Conservation (phyloP, 768 basidiomycete genomes). For the Podaxis rugospora region DNA sequence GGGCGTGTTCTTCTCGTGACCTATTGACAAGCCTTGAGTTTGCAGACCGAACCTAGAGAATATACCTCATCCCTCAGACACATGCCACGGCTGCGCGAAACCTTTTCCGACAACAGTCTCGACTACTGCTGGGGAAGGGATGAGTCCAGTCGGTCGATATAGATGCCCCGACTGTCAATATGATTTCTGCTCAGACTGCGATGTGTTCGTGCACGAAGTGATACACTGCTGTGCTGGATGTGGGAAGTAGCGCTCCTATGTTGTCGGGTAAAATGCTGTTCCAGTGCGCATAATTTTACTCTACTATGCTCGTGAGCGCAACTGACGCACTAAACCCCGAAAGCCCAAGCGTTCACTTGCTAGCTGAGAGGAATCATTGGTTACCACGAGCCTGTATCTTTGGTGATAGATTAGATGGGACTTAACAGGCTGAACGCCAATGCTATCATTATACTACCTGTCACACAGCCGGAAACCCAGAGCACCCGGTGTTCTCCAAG, state of each 20-base stretch:
- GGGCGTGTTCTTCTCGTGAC: neutral
- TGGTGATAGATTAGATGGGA: too few relatives aligned
- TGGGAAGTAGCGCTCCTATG: slow-evolving; percentile 34
- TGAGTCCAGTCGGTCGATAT: slow-evolving; percentile 86
- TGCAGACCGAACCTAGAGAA: slow-evolving; percentile 37
- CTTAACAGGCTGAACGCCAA: too few relatives aligned
- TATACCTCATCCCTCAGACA: slow-evolving; percentile 24
- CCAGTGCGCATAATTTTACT: neutral
- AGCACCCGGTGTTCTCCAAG: too few relatives aligned
- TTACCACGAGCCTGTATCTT: too few relatives aligned
- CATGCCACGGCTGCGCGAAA: slow-evolving; percentile 79
- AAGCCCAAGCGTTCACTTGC: too few relatives aligned
- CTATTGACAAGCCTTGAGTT: slow-evolving; percentile 2
- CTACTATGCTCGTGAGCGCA: neutral
- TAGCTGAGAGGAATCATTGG: neutral
- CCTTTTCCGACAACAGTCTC: slow-evolving; percentile 51
- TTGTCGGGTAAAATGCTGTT: neutral
- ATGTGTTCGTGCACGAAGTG: slow-evolving; percentile 93
- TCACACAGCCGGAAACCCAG: too few relatives aligned
- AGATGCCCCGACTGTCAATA: slow-evolving; percentile 80
- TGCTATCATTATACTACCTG: too few relatives aligned
- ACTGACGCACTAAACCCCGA: neutral
- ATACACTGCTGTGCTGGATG: slow-evolving; percentile 93
- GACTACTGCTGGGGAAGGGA: slow-evolving; percentile 47
- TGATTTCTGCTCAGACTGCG: slow-evolving; percentile 95